These are phyloP conservation scores for Aegilops sharonensis DNA, from an alignment of 176 grass and related monocot genomes.

Conservation along the genomic window DNA sequence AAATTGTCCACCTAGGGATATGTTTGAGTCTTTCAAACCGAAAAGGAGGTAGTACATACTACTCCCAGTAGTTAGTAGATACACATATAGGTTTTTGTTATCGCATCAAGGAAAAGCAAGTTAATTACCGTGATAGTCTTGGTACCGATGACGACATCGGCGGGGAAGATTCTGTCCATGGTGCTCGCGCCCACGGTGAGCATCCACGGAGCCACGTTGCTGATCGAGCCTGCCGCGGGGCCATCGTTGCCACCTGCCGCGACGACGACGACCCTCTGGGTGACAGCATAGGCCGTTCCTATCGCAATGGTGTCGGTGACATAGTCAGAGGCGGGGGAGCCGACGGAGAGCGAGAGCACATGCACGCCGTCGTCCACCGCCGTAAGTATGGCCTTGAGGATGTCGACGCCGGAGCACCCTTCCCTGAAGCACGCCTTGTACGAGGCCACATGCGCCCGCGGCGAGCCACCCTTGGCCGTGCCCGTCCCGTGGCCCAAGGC, in stretches of 20 bases:
- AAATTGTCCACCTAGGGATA: too few species aligned
- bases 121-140: slow-evolving; percentile 13
- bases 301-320: slow-evolving; percentile 32
- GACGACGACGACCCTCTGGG: slow-evolving; percentile 47
- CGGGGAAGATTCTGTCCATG: slow-evolving; percentile 61
- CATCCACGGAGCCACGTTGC: slow-evolving; percentile 65
- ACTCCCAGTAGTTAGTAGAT: too few species aligned
- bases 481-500: slow-evolving; percentile 39
- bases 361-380: slow-evolving; percentile 57
- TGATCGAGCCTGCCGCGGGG: slow-evolving; percentile 26
- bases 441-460: slow-evolving; percentile 41
- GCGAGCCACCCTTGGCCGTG: slow-evolving; percentile 58
- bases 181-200: slow-evolving; percentile 70
- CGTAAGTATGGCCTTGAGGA: slow-evolving; percentile 39
- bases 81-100: too few species aligned
- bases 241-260: slow-evolving; percentile 64
- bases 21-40: too few species aligned
- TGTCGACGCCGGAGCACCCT: slow-evolving; percentile 51
- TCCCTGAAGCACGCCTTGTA: slow-evolving; percentile 65
- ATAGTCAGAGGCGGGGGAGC: slow-evolving; percentile 26
- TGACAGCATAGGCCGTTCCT: slow-evolving; percentile 50
- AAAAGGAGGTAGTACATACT: too few species aligned
- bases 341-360: slow-evolving; percentile 68
- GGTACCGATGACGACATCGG: slow-evolving; percentile 9
- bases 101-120: too few species aligned